Evolutionary conservation across 2,329 filamentous ascomycete species (phyloP).

Genomic region (Aspergillus alliaceus): DNA sequence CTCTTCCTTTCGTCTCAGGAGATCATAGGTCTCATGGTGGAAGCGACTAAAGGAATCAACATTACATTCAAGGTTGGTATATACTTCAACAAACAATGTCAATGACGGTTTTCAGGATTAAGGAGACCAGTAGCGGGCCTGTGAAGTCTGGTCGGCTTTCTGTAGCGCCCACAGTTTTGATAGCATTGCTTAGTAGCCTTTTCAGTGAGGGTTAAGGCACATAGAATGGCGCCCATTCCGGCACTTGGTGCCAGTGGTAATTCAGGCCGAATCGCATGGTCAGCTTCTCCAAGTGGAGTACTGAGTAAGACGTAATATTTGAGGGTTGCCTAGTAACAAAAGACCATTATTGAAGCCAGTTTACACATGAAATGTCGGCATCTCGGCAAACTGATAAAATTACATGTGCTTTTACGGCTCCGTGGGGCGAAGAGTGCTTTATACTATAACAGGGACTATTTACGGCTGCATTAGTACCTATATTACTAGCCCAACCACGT

Average conservation of each 20-base stretch:
- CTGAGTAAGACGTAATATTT: background rate
- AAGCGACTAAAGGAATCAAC: background rate
- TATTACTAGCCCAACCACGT: no score
- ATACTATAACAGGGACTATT: no score
- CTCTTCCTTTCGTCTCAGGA: background rate
- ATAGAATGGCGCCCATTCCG: constrained; percentile 30
- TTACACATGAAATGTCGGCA: background rate
- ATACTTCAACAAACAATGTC: background rate
- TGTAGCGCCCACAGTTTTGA: background rate
- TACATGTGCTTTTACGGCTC: background rate
- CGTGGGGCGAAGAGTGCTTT: no score
- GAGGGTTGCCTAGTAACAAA: background rate
- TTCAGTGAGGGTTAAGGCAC: constrained; percentile 30
- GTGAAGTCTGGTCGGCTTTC: background rate
- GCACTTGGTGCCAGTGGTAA: constrained; percentile 23
- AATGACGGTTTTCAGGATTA: background rate
- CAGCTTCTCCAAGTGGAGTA: background rate
- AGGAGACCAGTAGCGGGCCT: background rate
- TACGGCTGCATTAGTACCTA: no score
- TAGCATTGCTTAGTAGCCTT: constrained; percentile 14
- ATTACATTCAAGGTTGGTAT: background rate
- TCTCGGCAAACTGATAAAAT: background rate
- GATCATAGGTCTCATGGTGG: background rate
- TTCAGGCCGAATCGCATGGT: constrained; percentile 33
- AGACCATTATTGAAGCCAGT: no score